Conservation (phyloP, 164 flowering plant species). For the Tetrastigma voinierianum region DNA sequence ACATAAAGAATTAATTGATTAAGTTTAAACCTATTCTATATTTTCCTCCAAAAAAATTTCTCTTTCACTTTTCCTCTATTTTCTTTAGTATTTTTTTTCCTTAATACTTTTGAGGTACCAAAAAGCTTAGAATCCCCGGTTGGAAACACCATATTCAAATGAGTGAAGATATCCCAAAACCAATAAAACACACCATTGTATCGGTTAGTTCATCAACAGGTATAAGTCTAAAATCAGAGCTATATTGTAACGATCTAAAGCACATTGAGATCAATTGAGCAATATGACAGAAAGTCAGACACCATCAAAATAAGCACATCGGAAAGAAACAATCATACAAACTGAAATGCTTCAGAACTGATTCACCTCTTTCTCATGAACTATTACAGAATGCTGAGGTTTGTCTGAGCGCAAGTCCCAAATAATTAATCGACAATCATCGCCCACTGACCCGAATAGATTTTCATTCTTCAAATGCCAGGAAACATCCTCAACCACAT, state of each 20-base stretch:
- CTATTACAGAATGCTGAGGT: slow-evolving; percentile 56
- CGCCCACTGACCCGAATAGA: slow-evolving; percentile 94
- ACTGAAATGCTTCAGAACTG: background rate
- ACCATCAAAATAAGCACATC: background rate
- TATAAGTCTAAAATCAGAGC: background rate
- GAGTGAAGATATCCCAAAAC: too few species aligned
- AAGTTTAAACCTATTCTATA: too few species aligned
- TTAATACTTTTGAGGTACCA: too few species aligned
- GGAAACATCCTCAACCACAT: slow-evolving; percentile 77
- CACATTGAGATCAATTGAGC: background rate
- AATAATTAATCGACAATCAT: slow-evolving; percentile 67
- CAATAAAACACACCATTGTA: background rate
- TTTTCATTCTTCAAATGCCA: slow-evolving; percentile 85
- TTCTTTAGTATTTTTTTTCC: too few species aligned
- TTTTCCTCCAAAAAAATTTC: too few species aligned
- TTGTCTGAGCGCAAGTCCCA: slow-evolving; percentile 85
- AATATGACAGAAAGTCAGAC: background rate
- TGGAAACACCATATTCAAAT: too few species aligned
- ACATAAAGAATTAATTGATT: too few species aligned
- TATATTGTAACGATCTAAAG: background rate
- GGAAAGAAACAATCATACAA: background rate
- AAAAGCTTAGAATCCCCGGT: too few species aligned
- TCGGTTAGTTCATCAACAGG: background rate
- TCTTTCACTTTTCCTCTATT: too few species aligned
- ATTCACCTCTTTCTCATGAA: slow-evolving; percentile 81